phyloP scores from a whole-genome alignment of 2,329 filamentous ascomycete genomes.

The Penicillium sclerotiorum region DNA sequence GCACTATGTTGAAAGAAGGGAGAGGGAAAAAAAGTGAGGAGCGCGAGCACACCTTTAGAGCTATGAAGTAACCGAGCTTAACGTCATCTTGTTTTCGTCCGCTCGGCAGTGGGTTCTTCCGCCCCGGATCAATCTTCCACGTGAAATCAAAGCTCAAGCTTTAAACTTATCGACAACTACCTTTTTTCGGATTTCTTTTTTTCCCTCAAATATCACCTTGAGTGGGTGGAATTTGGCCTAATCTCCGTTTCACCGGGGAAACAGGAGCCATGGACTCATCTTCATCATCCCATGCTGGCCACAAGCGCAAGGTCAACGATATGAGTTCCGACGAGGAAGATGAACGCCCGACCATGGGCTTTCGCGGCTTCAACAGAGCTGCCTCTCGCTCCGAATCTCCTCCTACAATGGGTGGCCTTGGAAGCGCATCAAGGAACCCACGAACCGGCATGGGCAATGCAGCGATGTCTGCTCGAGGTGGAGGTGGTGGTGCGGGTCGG shows the following conservation, averaged over 20 bases:
- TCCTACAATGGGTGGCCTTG: constrained; percentile 33
- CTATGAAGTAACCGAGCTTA: constrained; percentile 30
- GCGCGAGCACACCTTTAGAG: constrained; percentile 10
- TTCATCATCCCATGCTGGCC: constrained; percentile 36
- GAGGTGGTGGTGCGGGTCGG: constrained; percentile 23
- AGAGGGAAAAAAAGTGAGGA: constrained; percentile 14
- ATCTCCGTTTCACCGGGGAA: not conserved
- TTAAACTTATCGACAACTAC: constrained; percentile 4
- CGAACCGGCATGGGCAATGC: constrained; percentile 31
- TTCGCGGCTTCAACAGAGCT: constrained; percentile 40
- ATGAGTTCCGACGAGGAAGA: constrained; percentile 44
- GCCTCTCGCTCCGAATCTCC: constrained; percentile 42
- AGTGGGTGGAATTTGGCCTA: not conserved
- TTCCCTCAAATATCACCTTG: not conserved
- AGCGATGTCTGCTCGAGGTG: constrained; percentile 13
- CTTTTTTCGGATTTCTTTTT: not conserved
- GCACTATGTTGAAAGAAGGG: constrained; percentile 12
- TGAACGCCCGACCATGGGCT: constrained; percentile 38
- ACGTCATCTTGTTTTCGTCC: constrained; percentile 30
- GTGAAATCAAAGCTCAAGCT: constrained; percentile 23
- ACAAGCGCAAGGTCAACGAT: constrained; percentile 46
- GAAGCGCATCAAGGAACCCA: constrained; percentile 30
- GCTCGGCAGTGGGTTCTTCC: constrained; percentile 19
- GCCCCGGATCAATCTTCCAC: constrained; percentile 3
- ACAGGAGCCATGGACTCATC: constrained; percentile 34